Evolutionary conservation across 306 rosid species (phyloP).

Genomic region (Prunus armeniaca): DNA sequence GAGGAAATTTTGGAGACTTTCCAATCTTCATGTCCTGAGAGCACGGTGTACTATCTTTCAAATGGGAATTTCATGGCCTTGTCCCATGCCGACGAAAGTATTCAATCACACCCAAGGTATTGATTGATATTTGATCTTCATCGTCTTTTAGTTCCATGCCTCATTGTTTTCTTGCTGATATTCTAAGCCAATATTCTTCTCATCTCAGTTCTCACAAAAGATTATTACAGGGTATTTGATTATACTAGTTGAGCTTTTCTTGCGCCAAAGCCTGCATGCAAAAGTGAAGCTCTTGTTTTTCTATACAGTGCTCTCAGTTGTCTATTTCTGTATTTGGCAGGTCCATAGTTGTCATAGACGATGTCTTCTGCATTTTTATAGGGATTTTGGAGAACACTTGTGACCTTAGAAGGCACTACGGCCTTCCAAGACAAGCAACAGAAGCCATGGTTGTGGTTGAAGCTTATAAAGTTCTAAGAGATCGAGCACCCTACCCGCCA

Average conservation of each 20-base stretch:
- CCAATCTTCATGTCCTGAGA: constrained; percentile 33
- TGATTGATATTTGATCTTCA: too few relatives aligned
- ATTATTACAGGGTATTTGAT: too few relatives aligned
- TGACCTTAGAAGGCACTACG: constrained; percentile 53
- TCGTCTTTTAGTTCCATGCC: too few relatives aligned
- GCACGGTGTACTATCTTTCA: constrained; percentile 39
- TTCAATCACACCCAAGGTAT: constrained; percentile 50
- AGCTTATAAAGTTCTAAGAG: constrained; percentile 55
- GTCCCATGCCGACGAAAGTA: constrained; percentile 24
- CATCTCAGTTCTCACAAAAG: too few relatives aligned
- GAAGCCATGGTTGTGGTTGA: constrained; percentile 64
- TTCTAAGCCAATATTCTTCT: too few relatives aligned
- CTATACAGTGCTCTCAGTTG: background rate
- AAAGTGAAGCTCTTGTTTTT: background rate
- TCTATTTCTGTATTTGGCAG: constrained; percentile 22
- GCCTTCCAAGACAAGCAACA: constrained; percentile 55
- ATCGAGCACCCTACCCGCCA: constrained; percentile 63
- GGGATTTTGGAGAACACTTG: constrained; percentile 41
- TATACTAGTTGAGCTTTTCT: background rate
- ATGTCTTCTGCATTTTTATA: constrained; percentile 51
- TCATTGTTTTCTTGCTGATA: too few relatives aligned
- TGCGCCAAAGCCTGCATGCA: background rate
- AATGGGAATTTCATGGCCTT: constrained; percentile 54
- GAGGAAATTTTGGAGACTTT: constrained; percentile 31
- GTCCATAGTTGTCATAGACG: constrained; percentile 45